Conservation (phyloP, 345 rosid species). For the Linum tenue region DNA sequence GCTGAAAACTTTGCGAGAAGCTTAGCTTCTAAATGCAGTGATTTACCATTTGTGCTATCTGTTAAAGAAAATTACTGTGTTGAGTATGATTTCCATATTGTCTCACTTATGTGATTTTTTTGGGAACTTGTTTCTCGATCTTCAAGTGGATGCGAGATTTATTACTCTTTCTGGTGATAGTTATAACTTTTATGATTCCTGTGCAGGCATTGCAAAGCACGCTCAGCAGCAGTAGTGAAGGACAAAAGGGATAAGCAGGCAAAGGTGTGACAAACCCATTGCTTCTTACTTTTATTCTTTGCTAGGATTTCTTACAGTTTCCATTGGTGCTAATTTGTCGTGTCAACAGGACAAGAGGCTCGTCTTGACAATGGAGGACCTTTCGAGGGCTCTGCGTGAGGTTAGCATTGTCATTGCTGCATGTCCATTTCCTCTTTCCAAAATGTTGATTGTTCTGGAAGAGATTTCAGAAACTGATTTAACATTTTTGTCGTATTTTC, state of each 20-base stretch:
- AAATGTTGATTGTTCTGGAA: neutral
- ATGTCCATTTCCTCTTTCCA: neutral
- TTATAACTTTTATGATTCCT: neutral
- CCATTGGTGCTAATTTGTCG: slow-evolving; percentile 11
- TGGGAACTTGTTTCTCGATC: neutral
- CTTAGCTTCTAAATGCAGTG: neutral
- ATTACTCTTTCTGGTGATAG: too few relatives aligned
- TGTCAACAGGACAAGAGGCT: slow-evolving; percentile 73
- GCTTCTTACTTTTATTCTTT: neutral
- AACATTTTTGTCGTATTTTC: too few relatives aligned
- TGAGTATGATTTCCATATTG: neutral
- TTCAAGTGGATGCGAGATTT: neutral
- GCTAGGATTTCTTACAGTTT: neutral
- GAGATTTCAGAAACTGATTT: neutral
- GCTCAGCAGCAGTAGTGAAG: slow-evolving; percentile 71
- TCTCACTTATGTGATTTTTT: neutral
- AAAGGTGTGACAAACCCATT: slow-evolving; percentile 39
- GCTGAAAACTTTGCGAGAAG: neutral
- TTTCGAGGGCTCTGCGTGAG: slow-evolving; percentile 79
- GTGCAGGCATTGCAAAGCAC: slow-evolving; percentile 85
- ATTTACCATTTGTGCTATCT: too few relatives aligned
- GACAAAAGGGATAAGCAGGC: slow-evolving; percentile 92
- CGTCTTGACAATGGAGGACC: slow-evolving; percentile 85
- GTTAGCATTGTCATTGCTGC: slow-evolving; percentile 26
- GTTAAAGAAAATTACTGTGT: too few relatives aligned